These are phyloP conservation scores for Medicago ruthenica DNA, from an alignment of 306 rosid genomes.

Conservation along the genomic window DNA sequence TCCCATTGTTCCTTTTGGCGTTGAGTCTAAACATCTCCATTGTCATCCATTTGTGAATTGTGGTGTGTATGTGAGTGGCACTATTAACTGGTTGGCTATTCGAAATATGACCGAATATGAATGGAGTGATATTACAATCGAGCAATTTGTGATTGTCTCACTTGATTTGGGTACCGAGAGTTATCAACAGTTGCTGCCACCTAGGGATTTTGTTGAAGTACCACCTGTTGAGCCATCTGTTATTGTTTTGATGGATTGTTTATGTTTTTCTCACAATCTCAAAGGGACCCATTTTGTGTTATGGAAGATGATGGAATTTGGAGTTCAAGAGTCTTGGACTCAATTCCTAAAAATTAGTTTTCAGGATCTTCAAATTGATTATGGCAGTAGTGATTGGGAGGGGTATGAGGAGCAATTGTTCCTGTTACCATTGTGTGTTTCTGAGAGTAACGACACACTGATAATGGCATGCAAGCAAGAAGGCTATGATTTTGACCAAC, in stretches of 20 bases:
- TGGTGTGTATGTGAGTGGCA: background rate
- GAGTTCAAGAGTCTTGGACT: too few species aligned
- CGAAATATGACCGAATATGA: background rate
- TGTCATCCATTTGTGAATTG: background rate
- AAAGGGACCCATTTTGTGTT: background rate
- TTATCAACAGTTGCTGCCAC: background rate
- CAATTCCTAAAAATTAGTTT: too few species aligned
- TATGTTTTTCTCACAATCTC: background rate
- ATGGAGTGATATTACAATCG: background rate
- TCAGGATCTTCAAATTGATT: background rate
- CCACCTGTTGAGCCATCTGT: background rate
- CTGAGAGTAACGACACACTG: background rate
- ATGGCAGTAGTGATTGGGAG: background rate
- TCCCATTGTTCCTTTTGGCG: background rate
- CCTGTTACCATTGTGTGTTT: background rate
- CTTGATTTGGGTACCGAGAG: background rate
- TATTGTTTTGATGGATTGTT: background rate
- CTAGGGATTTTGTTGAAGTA: background rate
- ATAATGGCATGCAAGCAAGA: background rate
- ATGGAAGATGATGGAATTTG: conserved; percentile 14
- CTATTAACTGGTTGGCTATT: conserved; percentile 5
- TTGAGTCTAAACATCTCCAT: background rate
- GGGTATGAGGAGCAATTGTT: background rate
- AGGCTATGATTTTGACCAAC: background rate
- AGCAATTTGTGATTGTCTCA: background rate